Base-by-base conservation (phyloP, 306 rosid genomes). In the Dalbergia oliveri region DNA sequence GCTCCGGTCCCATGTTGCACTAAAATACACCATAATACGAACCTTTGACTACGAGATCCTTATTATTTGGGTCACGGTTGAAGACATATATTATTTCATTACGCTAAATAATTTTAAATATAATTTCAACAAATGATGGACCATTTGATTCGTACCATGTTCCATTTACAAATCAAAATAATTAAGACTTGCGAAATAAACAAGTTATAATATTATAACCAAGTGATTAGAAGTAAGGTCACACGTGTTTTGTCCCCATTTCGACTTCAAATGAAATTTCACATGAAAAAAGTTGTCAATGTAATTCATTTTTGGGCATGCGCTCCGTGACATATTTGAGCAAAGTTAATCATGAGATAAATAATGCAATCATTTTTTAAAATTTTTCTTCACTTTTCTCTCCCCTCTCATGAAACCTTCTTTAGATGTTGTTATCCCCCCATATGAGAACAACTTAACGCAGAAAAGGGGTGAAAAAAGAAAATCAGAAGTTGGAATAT, bases 1-100 rank as follows among this genome's bases (percentile, higher is more conserved):
- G 47, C 73, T 65, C 65, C 19, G 76, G 83, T 73, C 83, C 83
- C 80, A 66, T 72, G 61, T 37, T 73, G 61, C 83, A 66, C 80
- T 78, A 43, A 11, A 66, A 83, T 57, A 33, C 71, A 33, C 43
- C 72, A 68, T 39, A 7, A 47, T 66, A 35, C 16, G 34, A 77
- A 78, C 80, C 59, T 65, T 69, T 62, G 63, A 61, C 70, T 49
- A 19, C 9, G 5, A 69, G 43, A 49, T 69, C 64, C 53, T 68
- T 78, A 43, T 58, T 69, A 23, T 78, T 44, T 18, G 39, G 56
- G 35, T 41, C 75, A 56, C 35, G 31, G 23, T 31, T 44, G 61
- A 68, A 69, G 68, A 16, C 50, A 45, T 62, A 7, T 56, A 18
- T 18, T n/a, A 16, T 56, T 56, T 5, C 18, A 26, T 44, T 60